Conservation (phyloP, 352 stramenopile genomes). For the Thalassiosira oceanica region DNA sequence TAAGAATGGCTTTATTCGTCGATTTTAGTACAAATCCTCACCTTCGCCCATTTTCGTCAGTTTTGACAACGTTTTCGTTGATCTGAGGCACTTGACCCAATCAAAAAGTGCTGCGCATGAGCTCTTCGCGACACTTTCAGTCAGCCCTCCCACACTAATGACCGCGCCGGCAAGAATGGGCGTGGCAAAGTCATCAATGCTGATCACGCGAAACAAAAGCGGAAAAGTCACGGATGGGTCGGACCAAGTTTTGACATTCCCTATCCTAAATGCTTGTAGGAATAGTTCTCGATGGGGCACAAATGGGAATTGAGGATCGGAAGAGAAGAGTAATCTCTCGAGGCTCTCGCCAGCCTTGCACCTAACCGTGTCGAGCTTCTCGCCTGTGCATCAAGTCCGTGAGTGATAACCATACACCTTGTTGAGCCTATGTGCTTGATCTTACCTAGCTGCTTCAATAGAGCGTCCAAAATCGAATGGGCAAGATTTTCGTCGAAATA, state of each 20-base stretch:
- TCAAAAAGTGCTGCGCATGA: slow-evolving; percentile 49
- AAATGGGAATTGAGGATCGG: slow-evolving; percentile 77
- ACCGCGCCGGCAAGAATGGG: slow-evolving; percentile 87
- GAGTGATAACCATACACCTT: too few relatives aligned
- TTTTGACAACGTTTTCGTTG: slow-evolving; percentile 27
- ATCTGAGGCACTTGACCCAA: slow-evolving; percentile 43
- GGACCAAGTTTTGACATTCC: slow-evolving; percentile 52
- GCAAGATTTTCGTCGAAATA: slow-evolving; percentile 52
- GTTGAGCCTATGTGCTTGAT: too few relatives aligned
- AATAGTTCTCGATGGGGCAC: slow-evolving; percentile 84
- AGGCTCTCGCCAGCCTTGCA: slow-evolving; percentile 87
- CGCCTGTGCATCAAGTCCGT: too few relatives aligned
- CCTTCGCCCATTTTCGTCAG: slow-evolving; percentile 47
- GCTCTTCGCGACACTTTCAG: slow-evolving; percentile 88
- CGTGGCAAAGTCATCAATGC: slow-evolving; percentile 86
- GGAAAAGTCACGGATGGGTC: slow-evolving; percentile 84
- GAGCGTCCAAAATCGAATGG: slow-evolving; percentile 69
- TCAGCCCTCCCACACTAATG: slow-evolving; percentile 92
- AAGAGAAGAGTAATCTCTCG: slow-evolving; percentile 81
- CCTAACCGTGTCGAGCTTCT: slow-evolving; percentile 94
- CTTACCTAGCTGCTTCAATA: slow-evolving; percentile 97
- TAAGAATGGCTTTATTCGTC: neutral
- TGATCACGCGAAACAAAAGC: slow-evolving; percentile 82
- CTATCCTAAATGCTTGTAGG: slow-evolving; percentile 77
- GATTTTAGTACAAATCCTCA: slow-evolving; percentile 17